phyloP scores from a whole-genome alignment of 345 rosid species.

The Zanthoxylum bungeanum region DNA sequence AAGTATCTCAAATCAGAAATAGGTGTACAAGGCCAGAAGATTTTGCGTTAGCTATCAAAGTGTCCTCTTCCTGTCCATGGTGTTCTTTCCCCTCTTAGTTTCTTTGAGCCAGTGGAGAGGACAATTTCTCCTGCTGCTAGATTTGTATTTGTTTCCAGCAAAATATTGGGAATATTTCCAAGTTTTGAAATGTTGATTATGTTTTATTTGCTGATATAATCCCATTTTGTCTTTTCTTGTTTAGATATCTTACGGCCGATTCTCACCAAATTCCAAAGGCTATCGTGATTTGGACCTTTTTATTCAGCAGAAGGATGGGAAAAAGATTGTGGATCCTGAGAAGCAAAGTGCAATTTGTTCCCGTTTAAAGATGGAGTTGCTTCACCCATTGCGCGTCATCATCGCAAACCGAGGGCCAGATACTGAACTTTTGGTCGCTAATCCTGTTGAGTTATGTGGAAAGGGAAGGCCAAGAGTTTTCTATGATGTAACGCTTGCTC shows the following conservation, averaged over 20 bases:
- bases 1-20: neutral
- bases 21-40: neutral
- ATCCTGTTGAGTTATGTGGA: conserved; percentile 86
- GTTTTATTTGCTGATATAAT: neutral
- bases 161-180: neutral
- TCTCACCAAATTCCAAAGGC: conserved; percentile 46
- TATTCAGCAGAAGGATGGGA: conserved; percentile 72
- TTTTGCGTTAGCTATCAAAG: neutral
- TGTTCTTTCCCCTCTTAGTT: neutral
- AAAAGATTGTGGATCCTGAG: conserved; percentile 64
- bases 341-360: conserved; percentile 49
- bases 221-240: conserved; percentile 12
- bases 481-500: conserved; percentile 71
- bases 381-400: conserved; percentile 75
- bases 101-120: neutral
- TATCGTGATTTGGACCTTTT: conserved; percentile 73
- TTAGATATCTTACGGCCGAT: conserved; percentile 74
- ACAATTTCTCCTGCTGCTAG: neutral
- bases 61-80: neutral
- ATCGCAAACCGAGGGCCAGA: conserved; percentile 76
- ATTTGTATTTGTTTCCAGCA: neutral
- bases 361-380: conserved; percentile 70
- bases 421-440: conserved; percentile 76
- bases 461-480: conserved; percentile 84
- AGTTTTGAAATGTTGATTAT: neutral